Conservation (phyloP, 257 asterid genomes). For the Phtheirospermum japonicum region DNA sequence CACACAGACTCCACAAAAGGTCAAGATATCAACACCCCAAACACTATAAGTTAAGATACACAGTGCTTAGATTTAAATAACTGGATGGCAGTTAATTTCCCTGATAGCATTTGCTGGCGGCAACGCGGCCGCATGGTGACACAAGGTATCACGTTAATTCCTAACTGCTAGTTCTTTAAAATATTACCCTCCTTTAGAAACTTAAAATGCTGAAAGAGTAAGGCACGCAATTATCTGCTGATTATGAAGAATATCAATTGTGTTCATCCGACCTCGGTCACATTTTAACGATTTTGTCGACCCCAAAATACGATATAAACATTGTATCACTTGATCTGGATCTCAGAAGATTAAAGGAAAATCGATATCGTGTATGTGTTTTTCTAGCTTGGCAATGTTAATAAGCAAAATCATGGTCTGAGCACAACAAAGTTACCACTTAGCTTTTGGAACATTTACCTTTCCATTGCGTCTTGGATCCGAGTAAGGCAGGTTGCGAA, state of each 20-base stretch:
- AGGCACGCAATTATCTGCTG: constrained; percentile 13
- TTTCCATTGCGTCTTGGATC: constrained; percentile 96
- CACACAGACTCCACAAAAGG: not conserved
- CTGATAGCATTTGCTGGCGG: constrained; percentile 2
- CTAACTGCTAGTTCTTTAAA: not conserved
- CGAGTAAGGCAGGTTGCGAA: constrained; percentile 71
- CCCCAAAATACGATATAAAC: not conserved
- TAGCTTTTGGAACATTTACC: constrained; percentile 40
- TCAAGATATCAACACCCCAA: not conserved
- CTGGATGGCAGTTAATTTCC: not conserved
- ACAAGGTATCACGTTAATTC: not conserved
- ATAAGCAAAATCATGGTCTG: no score
- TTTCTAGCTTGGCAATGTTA: no score
- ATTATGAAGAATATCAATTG: not conserved
- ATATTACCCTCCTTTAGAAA: not conserved
- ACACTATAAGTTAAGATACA: not conserved
- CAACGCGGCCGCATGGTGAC: no score
- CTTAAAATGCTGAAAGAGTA: not conserved
- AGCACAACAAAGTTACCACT: no score
- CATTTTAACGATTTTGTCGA: not conserved
- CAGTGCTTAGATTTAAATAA: not conserved
- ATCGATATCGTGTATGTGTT: not conserved
- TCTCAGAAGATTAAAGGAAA: not conserved
- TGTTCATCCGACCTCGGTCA: not conserved
- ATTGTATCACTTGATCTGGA: not conserved